Base-by-base conservation (phyloP, 78 protist species). In the Cavenderia fasciculata region DNA sequence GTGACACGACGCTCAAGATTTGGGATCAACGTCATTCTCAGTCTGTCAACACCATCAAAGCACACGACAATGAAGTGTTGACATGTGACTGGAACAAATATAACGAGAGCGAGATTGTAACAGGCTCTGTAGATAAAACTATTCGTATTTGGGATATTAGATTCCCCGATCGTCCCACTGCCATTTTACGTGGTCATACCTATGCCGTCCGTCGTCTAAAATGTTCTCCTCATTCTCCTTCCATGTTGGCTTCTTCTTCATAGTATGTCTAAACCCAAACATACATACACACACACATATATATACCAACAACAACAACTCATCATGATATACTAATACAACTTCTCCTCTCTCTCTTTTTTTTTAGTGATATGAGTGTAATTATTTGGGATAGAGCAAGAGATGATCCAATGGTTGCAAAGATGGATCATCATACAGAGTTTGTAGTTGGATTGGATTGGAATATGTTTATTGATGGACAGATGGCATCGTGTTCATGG, bases 11-110 rank as follows among this genome's bases (percentile, higher is more conserved):
- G 3, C 40, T 86, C 38, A 93, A 90, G 71, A 66, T 95, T 16
- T 95, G 95, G 95, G 95, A 95, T 73, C 72, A 46, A 23, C 82
- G 92, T 61, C 69, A 68, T 51, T 56, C 16, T 38, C 69, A 72
- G 33, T 52, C 94, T 31, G 21, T 69, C 11, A 90, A 52, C 44
- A 59, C 94, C 4, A 70, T 92, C 0, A 71, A 68, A 18, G 97
- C 93, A n/a, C 97, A 95, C 47, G 86, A 86, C 25, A 82, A 93
- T 43, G 94, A 90, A 59, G 85, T 95, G 23, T 52, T 95, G 25
- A 74, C 95, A 18, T 85, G 95, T 41, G 97, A 95, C 68, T 95
- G 95, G 95, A 92, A 92, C 74, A 96, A 96, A 61, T 96, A 94
- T 47, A 74, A 92, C 29, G 91, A 71, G 6, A 76, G 69, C 76